Evolutionary conservation across 179 eudicot species (phyloP).

Genomic region (Nepenthes alata): DNA sequence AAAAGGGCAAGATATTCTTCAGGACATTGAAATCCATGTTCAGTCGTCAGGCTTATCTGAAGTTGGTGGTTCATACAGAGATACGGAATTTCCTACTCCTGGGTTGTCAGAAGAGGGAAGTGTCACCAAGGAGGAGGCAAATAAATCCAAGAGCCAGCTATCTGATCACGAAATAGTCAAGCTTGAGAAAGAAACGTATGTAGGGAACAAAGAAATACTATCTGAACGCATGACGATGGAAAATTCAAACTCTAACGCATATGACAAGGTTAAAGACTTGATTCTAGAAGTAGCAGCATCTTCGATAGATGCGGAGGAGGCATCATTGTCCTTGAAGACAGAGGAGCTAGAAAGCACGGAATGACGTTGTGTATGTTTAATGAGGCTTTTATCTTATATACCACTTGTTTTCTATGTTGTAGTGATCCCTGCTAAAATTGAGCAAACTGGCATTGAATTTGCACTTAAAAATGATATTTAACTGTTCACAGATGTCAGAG

Average conservation of each 20-base stretch:
- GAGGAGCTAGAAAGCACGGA: too few relatives aligned
- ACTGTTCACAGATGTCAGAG: too few relatives aligned
- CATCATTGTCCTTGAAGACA: too few relatives aligned
- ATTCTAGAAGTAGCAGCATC: slow-evolving; percentile 1
- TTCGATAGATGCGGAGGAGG: too few relatives aligned
- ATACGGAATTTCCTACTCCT: slow-evolving; percentile 17
- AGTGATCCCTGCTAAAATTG: too few relatives aligned
- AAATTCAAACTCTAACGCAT: slow-evolving; percentile 16
- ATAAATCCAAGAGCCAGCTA: slow-evolving; percentile 9
- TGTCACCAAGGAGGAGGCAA: slow-evolving; percentile 16
- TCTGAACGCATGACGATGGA: slow-evolving; percentile 13
- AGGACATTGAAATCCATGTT: slow-evolving; percentile 12
- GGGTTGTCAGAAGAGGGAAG: slow-evolving; percentile 23
- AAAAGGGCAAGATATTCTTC: slow-evolving; percentile 14
- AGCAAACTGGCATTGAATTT: too few relatives aligned
- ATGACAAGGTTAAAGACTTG: slow-evolving; percentile 3
- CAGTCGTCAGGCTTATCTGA: slow-evolving; percentile 18
- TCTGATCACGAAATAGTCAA: slow-evolving; percentile 8
- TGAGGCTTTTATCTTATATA: too few relatives aligned
- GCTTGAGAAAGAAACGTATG: slow-evolving; percentile 16
- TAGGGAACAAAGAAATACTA: slow-evolving; percentile 19
- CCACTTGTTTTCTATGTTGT: too few relatives aligned
- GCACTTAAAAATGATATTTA: too few relatives aligned
- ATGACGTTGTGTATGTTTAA: too few relatives aligned
- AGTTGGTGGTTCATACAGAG: slow-evolving; percentile 17